Conservation (phyloP, 306 rosid genomes). For the Calophaca sinica region DNA sequence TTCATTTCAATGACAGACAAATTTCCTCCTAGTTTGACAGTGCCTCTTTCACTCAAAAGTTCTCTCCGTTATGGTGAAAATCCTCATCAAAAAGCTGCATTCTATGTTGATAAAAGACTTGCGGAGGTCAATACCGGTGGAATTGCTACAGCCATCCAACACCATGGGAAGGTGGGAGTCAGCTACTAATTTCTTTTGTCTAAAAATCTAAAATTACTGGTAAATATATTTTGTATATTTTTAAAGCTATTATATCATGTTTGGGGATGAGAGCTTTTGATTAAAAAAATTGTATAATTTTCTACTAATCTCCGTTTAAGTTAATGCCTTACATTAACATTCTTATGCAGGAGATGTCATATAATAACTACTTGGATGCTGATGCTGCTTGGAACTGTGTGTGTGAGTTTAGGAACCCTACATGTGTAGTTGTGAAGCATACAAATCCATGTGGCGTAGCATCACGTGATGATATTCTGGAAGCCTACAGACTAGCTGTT, state of each 20-base stretch:
- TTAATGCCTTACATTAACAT: slow-evolving; percentile 26
- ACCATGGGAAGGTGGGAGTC: slow-evolving; percentile 83
- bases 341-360: slow-evolving; percentile 87
- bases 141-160: slow-evolving; percentile 90
- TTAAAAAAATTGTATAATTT: slow-evolving; percentile 10
- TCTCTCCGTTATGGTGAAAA: slow-evolving; percentile 93
- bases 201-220: slow-evolving; percentile 7
- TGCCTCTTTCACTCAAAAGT: slow-evolving; percentile 74
- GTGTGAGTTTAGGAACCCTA: slow-evolving; percentile 76
- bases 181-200: slow-evolving; percentile 33
- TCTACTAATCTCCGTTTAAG: background rate
- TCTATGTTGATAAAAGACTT: slow-evolving; percentile 83
- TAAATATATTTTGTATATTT: background rate
- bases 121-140: slow-evolving; percentile 88
- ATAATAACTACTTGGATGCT: slow-evolving; percentile 90
- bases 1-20: slow-evolving; percentile 58
- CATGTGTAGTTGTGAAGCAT: slow-evolving; percentile 91
- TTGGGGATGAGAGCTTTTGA: slow-evolving; percentile 12
- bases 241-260: slow-evolving; percentile 22
- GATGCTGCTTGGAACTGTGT: slow-evolving; percentile 99
- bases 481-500: slow-evolving; percentile 92
- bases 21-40: slow-evolving; percentile 81
- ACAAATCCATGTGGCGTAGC: slow-evolving; percentile 97
- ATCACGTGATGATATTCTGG: slow-evolving; percentile 85
- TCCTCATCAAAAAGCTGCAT: slow-evolving; percentile 92